Evolutionary conservation across 2,329 filamentous ascomycete genomes (phyloP).

Genomic region (Colletotrichum sp.): DNA sequence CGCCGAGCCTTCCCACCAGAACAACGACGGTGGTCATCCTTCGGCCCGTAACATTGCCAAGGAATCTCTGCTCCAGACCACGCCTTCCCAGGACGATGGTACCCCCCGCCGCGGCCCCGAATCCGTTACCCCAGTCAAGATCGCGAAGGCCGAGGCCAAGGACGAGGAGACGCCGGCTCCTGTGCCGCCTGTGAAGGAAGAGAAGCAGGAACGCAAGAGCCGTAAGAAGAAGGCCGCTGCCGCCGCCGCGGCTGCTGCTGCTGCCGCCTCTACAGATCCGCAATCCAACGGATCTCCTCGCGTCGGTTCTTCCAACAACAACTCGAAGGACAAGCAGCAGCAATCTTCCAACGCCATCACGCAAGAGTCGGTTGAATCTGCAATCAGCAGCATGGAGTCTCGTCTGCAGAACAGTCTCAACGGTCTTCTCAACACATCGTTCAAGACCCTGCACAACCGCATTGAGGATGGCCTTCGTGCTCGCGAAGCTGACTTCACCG

Average conservation of each 20-base stretch:
- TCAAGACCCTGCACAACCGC: slow-evolving; percentile 67
- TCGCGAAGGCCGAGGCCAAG: slow-evolving; percentile 49
- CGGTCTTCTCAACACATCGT: slow-evolving; percentile 58
- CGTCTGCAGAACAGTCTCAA: slow-evolving; percentile 56
- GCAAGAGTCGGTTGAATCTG: slow-evolving; percentile 54
- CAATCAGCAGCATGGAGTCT: slow-evolving; percentile 60
- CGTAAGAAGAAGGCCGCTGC: slow-evolving; percentile 72
- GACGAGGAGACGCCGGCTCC: slow-evolving; percentile 50
- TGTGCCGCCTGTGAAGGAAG: slow-evolving; percentile 37
- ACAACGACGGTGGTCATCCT: slow-evolving; percentile 30
- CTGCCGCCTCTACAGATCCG: slow-evolving; percentile 47
- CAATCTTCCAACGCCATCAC: slow-evolving; percentile 33
- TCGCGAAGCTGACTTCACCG: slow-evolving; percentile 57
- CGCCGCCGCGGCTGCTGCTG: slow-evolving; percentile 41
- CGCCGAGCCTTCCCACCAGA: slow-evolving; percentile 45
- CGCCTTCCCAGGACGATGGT: slow-evolving; percentile 33
- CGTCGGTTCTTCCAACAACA: slow-evolving; percentile 31
- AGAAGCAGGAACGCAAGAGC: slow-evolving; percentile 67
- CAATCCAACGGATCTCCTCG: slow-evolving; percentile 46
- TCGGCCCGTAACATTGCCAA: slow-evolving; percentile 36
- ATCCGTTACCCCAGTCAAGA: slow-evolving; percentile 38
- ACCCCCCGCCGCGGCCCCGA: slow-evolving; percentile 35
- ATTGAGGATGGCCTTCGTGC: slow-evolving; percentile 67
- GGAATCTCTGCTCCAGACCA: slow-evolving; percentile 35
- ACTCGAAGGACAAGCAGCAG: slow-evolving; percentile 31